A percentile compares a stretch with the other conserved stretches of the same genome.
These are phyloP conservation scores for Pythium grandisporangium DNA, from an alignment of 352 stramenopile genomes.

Conservation along the genomic window DNA sequence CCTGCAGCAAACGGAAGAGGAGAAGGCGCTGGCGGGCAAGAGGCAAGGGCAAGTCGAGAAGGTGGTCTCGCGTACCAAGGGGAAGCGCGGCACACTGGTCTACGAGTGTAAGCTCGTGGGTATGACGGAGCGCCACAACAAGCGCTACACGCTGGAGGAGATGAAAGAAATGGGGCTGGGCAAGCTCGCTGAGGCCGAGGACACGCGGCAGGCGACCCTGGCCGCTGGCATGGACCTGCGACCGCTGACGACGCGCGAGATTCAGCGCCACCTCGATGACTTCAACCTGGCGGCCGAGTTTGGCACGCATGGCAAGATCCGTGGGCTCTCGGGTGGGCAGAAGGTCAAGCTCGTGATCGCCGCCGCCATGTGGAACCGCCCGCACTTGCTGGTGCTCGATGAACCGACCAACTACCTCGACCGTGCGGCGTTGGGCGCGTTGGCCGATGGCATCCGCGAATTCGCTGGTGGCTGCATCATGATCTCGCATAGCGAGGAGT, in stretches of 20 bases:
- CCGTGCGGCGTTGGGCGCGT: constrained; percentile 41
- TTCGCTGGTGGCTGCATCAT: constrained; percentile 69
- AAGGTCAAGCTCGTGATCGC: constrained; percentile 80
- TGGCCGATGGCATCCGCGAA: constrained; percentile 59
- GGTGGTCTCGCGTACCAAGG: constrained; percentile 85
- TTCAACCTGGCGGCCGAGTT: constrained; percentile 66
- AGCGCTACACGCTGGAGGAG: constrained; percentile 59
- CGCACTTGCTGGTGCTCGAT: constrained; percentile 84
- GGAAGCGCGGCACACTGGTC: constrained; percentile 63
- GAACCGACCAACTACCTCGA: constrained; percentile 87
- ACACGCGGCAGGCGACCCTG: constrained; percentile 54
- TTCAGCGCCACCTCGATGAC: constrained; percentile 71
- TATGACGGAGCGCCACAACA: constrained; percentile 51
- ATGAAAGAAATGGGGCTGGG: constrained; percentile 57
- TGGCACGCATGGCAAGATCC: constrained; percentile 74
- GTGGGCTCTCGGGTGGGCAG: constrained; percentile 63
- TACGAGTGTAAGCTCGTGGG: constrained; percentile 89
- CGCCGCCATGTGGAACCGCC: constrained; percentile 72
- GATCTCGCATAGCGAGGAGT: constrained; percentile 78
- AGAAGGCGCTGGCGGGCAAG: constrained; percentile 88
- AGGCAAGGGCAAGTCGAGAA: constrained; percentile 90
- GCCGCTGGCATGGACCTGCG: constrained; percentile 44
- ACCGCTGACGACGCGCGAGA: constrained; percentile 54
- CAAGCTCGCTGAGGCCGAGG: constrained; percentile 51
- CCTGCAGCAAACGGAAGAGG: constrained; percentile 89